phyloP scores from a whole-genome alignment of 805 yeast species.

The Candida maesae region DNA sequence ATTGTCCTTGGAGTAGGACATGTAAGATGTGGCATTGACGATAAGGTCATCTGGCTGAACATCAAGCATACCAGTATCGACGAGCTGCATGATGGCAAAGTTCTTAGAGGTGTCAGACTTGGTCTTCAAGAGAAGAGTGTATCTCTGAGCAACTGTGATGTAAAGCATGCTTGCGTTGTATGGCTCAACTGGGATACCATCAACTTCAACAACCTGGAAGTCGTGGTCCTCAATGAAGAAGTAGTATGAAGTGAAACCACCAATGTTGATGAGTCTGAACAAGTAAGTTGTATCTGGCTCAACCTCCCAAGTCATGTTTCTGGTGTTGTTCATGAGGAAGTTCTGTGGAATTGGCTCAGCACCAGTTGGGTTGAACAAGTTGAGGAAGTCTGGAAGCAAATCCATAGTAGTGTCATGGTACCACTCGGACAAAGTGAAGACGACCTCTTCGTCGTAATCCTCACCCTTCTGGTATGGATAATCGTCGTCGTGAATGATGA shows the following conservation, averaged over 20 bases:
- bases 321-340: conserved; percentile 77
- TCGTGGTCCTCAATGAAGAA: conserved; percentile 85
- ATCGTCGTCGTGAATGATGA: conserved; percentile 59
- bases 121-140: conserved; percentile 73
- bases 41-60: conserved; percentile 56
- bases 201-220: conserved; percentile 84
- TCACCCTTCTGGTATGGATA: conserved; percentile 47
- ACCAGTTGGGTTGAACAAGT: conserved; percentile 87
- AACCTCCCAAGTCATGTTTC: conserved; percentile 71
- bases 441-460: conserved; percentile 76
- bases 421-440: conserved; percentile 78
- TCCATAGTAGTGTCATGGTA: conserved; percentile 60
- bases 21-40: conserved; percentile 71
- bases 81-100: conserved; percentile 76
- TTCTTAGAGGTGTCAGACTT: conserved; percentile 59
- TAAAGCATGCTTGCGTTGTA: conserved; percentile 67
- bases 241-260: conserved; percentile 90
- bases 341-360: conserved; percentile 95
- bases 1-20: conserved; percentile 51
- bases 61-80: conserved; percentile 86
- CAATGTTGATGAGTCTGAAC: conserved; percentile 76
- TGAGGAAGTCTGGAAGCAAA: conserved; percentile 55
- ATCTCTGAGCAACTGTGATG: conserved; percentile 90
- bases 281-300: conserved; percentile 83
- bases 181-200: conserved; percentile 82